Conservation (phyloP, 2,329 filamentous ascomycete genomes). For the Orbilia javanica region DNA sequence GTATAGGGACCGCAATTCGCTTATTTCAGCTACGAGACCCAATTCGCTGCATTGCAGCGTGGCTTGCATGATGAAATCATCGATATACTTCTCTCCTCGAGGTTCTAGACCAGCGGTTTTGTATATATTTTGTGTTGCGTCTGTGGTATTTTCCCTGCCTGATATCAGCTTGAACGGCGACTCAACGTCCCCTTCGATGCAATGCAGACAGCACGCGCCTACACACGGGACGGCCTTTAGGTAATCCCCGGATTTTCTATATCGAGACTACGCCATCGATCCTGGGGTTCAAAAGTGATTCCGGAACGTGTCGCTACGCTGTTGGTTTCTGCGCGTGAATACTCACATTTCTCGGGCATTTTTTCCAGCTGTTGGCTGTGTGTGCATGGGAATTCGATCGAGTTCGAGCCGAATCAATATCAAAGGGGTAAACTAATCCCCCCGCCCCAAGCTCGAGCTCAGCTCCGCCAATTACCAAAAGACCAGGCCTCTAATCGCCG, state of each 20-base stretch:
- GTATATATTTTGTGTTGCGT: neutral
- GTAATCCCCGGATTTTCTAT: constrained; percentile 22
- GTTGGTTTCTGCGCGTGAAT: neutral
- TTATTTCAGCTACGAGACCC: too few species aligned
- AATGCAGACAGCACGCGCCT: neutral
- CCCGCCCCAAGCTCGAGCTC: neutral
- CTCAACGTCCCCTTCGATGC: too few species aligned
- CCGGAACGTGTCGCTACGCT: constrained; percentile 1
- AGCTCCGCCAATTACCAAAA: neutral
- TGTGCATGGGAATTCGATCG: neutral
- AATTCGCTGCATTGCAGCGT: neutral
- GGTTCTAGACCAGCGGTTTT: neutral
- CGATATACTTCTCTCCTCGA: neutral
- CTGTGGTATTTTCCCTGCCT: neutral
- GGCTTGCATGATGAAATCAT: constrained; percentile 9
- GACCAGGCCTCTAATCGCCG: constrained; percentile 12
- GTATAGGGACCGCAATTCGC: too few species aligned
- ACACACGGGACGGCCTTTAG: constrained; percentile 21
- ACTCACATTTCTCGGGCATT: neutral
- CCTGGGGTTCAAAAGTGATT: neutral
- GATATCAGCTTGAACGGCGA: constrained; percentile 7
- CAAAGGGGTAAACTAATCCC: too few species aligned
- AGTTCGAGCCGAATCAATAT: neutral
- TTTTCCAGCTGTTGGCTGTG: neutral
- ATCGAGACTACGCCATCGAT: neutral